Conservation (phyloP, 2,329 filamentous ascomycete species). For the Dendryphion nanum region DNA sequence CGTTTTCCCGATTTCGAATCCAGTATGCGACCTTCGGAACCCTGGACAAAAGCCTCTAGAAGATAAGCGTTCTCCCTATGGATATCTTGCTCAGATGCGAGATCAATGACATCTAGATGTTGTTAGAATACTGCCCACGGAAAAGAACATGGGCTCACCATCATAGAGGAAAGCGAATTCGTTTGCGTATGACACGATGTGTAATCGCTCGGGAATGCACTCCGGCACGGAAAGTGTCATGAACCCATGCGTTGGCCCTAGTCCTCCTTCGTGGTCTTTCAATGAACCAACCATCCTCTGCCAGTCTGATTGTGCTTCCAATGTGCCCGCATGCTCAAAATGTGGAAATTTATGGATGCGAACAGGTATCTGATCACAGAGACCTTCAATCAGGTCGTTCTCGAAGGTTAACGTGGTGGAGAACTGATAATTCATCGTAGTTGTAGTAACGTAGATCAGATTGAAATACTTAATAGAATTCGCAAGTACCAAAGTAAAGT, state of each 20-base stretch:
- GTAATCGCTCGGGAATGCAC: constrained; percentile 40
- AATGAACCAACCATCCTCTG: constrained; percentile 16
- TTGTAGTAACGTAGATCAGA: no score
- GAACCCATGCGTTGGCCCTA: constrained; percentile 27
- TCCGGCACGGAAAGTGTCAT: constrained; percentile 37
- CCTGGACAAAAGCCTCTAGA: constrained; percentile 14
- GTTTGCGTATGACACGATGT: constrained; percentile 41
- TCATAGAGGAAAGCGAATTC: constrained; percentile 46
- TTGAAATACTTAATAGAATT: no score
- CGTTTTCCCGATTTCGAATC: constrained; percentile 3
- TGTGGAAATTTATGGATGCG: constrained; percentile 11
- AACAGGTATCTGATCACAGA: constrained; percentile 9
- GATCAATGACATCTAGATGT: no score
- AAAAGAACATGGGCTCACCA: constrained; percentile 18
- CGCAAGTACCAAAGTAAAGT: no score
- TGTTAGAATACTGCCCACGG: no score
- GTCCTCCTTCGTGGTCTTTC: constrained; percentile 21
- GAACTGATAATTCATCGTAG: constrained; percentile 2
- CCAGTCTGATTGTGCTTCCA: constrained; percentile 37
- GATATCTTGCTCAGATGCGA: background rate
- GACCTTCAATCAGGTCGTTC: constrained; percentile 7
- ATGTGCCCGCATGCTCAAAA: constrained; percentile 28
- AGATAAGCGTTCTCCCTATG: constrained; percentile 14
- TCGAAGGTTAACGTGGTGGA: constrained; percentile 3
- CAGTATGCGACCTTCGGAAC: constrained; percentile 1